Evolutionary conservation across 225 moss, liverwort and hornwort genomes (phyloP), one percentile per base, ranked within the genome.

Genomic region (Antitrichia curtipendula): DNA sequence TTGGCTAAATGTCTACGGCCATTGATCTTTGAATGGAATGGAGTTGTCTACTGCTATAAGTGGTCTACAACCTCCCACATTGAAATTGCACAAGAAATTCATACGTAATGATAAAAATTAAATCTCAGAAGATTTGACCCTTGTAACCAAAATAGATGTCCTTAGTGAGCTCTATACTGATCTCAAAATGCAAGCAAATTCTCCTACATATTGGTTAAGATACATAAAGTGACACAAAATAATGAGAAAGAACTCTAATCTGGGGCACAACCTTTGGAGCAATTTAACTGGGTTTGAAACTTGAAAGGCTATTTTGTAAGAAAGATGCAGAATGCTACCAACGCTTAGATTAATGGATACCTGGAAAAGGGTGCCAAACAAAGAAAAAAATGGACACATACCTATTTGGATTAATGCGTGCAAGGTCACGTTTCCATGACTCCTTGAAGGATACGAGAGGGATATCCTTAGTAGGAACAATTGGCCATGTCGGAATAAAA

Each of bases 381-480:
- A 20, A 31, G 27, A 6, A 25, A 54, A 56, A 45, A 36, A 54
- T 36, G 61, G 45, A 82, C 43, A 76, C 82, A 86, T 88, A 89
- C 91, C 96, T 93, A 57, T 89, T 90, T 53, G 98, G 98, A 75
- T 98, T 98, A 19, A 87, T 94, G 83, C 90, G 86, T 17, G 95
- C 89, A 78, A 98, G 95, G 28, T 94, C 91, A 25, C 97, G 95
- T 85, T 98, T 98, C 98, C 95, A 98, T 32, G 92, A 86, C 80
- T 92, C 95, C 89, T 91, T 95, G 93, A 97, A 96, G 87, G 98
- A 98, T 75, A 96, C 93, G 13, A 95, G 89, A 74, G 95, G 93
- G 60, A 97, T 95, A 71, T 97, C 95, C 88, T 98, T 98, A 5
- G 94, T 94, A 77, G 97, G 97, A 83, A 98, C 95, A 24, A 97